Base-by-base conservation (phyloP, 768 basidiomycete species). In the Mycena indigotica region DNA sequence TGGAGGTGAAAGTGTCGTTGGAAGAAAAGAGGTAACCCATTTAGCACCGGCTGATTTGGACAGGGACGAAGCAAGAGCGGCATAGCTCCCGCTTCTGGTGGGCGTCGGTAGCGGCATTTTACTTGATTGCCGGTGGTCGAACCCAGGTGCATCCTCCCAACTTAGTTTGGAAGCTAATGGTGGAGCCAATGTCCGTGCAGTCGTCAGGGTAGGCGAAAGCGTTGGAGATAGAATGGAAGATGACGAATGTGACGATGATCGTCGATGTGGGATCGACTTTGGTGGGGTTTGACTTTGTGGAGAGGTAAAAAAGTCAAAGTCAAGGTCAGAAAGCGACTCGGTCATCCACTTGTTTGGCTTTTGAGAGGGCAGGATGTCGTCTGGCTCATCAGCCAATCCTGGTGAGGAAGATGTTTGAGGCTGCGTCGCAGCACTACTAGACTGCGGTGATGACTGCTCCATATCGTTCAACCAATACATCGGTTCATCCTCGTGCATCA, bases 401-500 rank as follows among this genome's bases (percentile, higher is more conserved):
- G 46, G 46, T 26, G 46, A 26, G 6, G 8, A 26, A 13, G 21
- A 26, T 6, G 46, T 23, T n/a, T 48, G 46, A 23, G 21, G 46
- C 41, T 10, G 21, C 46, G 46, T 48, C 12, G 46, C 5, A 24
- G 25, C 15, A 16, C 15, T 5, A 12, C 23, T 12, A 5, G 23
- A 45, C 24, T 15, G 41, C 21, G 5, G 32, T 17, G 32, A 35
- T 17, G 32, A 35, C 17, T 35, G 52, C 15, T 13, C n/a, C 26
- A 12, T 52, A 15, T 73, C 69, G 29, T 72, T 72, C 55, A 84
- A 55, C 75, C 84, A 87, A 66, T 85, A 87, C 63, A 89, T 68
- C 1, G 88, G 88, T 67, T 91, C 88, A 50, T 88, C 85, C 69
- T 90, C 81, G 57, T 87, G 83, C 57, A 78, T 63, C 32, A 90